Percentiles rank a stretch among this genome's conserved stretches.
phyloP scores from a whole-genome alignment of 805 yeast species.

The Metschnikowia cubensis region DNA sequence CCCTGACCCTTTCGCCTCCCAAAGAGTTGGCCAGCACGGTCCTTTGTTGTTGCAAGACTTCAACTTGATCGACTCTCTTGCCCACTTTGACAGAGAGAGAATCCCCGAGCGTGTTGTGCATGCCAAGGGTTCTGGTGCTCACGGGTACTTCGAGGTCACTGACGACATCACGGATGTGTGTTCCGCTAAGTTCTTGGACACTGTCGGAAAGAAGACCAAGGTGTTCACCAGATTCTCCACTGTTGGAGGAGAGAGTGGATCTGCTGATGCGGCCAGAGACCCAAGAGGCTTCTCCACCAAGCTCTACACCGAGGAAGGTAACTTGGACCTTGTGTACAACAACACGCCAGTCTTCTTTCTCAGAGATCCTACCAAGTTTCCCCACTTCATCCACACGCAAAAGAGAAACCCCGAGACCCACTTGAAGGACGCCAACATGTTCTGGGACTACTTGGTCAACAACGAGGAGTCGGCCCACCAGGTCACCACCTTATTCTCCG shows the following conservation, averaged over 20 bases:
- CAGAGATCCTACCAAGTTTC: constrained; percentile 83
- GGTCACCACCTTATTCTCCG: constrained; percentile 67
- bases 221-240: constrained; percentile 74
- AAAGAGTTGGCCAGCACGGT: constrained; percentile 70
- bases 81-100: constrained; percentile 87
- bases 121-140: constrained; percentile 92
- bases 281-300: constrained; percentile 84
- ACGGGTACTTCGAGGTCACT: constrained; percentile 81
- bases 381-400: constrained; percentile 85
- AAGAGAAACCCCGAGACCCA: constrained; percentile 80
- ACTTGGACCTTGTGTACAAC: constrained; percentile 80
- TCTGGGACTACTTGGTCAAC: constrained; percentile 76
- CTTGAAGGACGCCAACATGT: constrained; percentile 74
- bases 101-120: constrained; percentile 92
- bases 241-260: constrained; percentile 81
- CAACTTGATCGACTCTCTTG: constrained; percentile 72
- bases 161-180: constrained; percentile 41
- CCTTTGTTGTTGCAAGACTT: constrained; percentile 81
- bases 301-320: constrained; percentile 80
- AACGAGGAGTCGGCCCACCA: constrained; percentile 77
- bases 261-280: constrained; percentile 81
- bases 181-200: constrained; percentile 25
- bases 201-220: constrained; percentile 28
- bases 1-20: constrained; percentile 71
- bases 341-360: constrained; percentile 83